Evolutionary conservation across 2,329 filamentous ascomycete species (phyloP).

Genomic region (Clarireedia paspali): DNA sequence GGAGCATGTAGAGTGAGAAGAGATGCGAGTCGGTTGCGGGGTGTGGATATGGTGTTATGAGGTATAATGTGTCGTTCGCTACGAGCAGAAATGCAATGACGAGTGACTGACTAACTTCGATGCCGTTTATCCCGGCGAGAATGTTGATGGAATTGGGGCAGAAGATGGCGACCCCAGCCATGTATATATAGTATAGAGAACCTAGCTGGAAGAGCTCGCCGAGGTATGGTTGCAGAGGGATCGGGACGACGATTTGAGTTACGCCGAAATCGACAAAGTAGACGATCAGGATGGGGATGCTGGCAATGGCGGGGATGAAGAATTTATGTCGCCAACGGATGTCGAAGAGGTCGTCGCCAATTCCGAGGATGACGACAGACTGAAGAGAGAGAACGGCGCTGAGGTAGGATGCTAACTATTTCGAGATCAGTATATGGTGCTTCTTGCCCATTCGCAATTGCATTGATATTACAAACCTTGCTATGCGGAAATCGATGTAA

Average conservation of each 20-base stretch:
- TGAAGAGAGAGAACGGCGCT: slow-evolving; percentile 91
- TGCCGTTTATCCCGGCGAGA: slow-evolving; percentile 97
- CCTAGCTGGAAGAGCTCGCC: slow-evolving; percentile 75
- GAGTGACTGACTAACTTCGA: slow-evolving; percentile 90
- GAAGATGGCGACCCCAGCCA: slow-evolving; percentile 94
- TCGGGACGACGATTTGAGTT: slow-evolving; percentile 86
- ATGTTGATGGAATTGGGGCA: slow-evolving; percentile 99
- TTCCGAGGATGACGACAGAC: slow-evolving; percentile 80
- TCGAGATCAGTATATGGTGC: neutral
- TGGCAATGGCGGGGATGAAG: slow-evolving; percentile 90
- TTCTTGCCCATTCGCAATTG: too few relatives aligned
- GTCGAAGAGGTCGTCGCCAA: slow-evolving; percentile 94
- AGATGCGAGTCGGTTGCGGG: slow-evolving; percentile 93
- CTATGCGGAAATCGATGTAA: slow-evolving; percentile 89
- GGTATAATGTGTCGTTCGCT: slow-evolving; percentile 82
- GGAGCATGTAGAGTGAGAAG: slow-evolving; percentile 88
- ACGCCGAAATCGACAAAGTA: slow-evolving; percentile 99
- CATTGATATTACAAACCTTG: slow-evolving; percentile 51
- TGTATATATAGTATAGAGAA: slow-evolving; percentile 86
- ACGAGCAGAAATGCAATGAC: slow-evolving; percentile 79
- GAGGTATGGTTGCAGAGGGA: slow-evolving; percentile 75
- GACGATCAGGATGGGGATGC: slow-evolving; percentile 87
- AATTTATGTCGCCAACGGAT: slow-evolving; percentile 99
- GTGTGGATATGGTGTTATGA: slow-evolving; percentile 76
- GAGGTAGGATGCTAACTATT: slow-evolving; percentile 83